A percentile compares a stretch with the other conserved stretches of the same genome.
These are phyloP conservation scores for Tagetes erecta DNA, from an alignment of 129 eudicot species.

Conservation along the genomic window DNA sequence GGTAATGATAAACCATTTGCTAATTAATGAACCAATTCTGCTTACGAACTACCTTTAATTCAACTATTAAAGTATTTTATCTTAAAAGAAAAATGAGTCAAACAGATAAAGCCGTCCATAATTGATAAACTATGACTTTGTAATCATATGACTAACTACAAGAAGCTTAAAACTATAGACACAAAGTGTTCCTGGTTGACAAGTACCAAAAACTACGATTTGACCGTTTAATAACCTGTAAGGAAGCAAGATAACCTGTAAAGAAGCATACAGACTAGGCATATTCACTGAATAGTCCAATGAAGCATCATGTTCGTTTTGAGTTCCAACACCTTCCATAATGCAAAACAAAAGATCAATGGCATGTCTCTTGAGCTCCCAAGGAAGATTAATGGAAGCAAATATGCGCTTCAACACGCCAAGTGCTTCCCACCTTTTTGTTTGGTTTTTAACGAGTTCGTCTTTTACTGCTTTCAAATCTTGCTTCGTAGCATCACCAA, in stretches of 20 bases:
- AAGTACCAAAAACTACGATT: slow-evolving; percentile 2
- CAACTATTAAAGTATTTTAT: neutral
- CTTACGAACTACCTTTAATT: neutral
- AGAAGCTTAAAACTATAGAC: neutral
- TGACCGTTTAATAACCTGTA: slow-evolving; percentile 1
- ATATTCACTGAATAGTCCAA: slow-evolving; percentile 47
- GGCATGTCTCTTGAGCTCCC: slow-evolving; percentile 67
- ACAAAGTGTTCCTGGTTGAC: neutral
- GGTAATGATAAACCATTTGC: neutral
- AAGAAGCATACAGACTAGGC: slow-evolving; percentile 62
- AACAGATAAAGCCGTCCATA: neutral
- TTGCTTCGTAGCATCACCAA: slow-evolving; percentile 46
- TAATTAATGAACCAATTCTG: neutral
- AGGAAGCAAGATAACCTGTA: slow-evolving; percentile 59
- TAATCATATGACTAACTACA: neutral
- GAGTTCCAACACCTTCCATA: slow-evolving; percentile 48
- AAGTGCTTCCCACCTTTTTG: slow-evolving; percentile 81
- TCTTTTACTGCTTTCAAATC: slow-evolving; percentile 52
- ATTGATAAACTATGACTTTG: neutral
- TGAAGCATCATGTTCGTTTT: slow-evolving; percentile 38
- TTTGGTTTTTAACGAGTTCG: slow-evolving; percentile 55
- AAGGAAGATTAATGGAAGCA: slow-evolving; percentile 55
- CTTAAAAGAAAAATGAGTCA: neutral
- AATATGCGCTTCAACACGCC: slow-evolving; percentile 72
- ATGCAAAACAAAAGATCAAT: slow-evolving; percentile 54